Base-by-base conservation (phyloP, 108 stramenopile genomes). In the Nitzschia inconspicua region DNA sequence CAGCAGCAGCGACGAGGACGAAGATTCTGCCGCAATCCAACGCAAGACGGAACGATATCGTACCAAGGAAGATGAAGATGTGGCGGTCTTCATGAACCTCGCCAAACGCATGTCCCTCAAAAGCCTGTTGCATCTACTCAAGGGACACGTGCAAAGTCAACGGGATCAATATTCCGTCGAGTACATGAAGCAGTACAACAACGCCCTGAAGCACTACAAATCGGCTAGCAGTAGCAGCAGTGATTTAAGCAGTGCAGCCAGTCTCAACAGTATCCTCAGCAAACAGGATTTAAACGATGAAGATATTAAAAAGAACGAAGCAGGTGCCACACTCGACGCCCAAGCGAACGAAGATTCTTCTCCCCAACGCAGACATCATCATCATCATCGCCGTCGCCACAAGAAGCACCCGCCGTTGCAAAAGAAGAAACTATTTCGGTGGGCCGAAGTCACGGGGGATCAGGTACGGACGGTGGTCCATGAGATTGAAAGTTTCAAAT, bases 51-150 rank as follows among this genome's bases (percentile, higher is more conserved):
- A 55, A 18, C 5, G 19, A 19, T 55, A 55, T 20, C 9, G 18
- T 8, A 51, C 48, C 37, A 54, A 55, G 44, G 60, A 70, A 52
- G 68, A 70, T 47, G 52, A 70, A 47, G 68, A 70, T 56, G 68
- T 70, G 18, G 68, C 68, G 2, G 60, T 70, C 29, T 70, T 70
- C 56, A 43, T 70, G 52, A 44, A 13, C 3, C n/a, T 70, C 6
- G 44, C 47, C n/a, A 37, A 70, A 4, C 39, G 48, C 13, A 44
- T 70, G 68, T 28, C 29, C 19, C 24, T 70, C 22, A 24, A 31
- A 14, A 62, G 60, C 36, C 26, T 62, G 32, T 16, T 70, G 42
- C 43, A 44, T 47, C n/a, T 70, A n/a, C 24, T 70, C 25, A 60
- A 72, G 34, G 70, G 61, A 13, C 70, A 72, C 42, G 70, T 63